Conservation (phyloP, 2,329 filamentous ascomycete genomes). For the Domatiomyces catenatus region DNA sequence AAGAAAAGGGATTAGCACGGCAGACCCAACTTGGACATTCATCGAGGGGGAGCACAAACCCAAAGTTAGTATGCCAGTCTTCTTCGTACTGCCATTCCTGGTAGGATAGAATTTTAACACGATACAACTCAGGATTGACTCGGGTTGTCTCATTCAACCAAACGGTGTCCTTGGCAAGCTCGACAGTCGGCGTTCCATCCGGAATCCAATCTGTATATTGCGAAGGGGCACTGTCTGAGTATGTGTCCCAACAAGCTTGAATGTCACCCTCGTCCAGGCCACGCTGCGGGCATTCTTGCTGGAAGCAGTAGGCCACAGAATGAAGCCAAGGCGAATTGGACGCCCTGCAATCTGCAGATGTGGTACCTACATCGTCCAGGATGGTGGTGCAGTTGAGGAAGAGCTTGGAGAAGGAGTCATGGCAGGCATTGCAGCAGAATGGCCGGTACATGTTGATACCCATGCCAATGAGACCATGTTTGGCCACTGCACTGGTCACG, state of each 20-base stretch:
- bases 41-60: no score
- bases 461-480: conserved; percentile 19
- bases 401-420: conserved; percentile 17
- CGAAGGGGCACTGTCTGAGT: no score
- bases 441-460: conserved; percentile 20
- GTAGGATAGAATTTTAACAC: conserved; percentile 9
- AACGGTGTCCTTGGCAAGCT: conserved; percentile 16
- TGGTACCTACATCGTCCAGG: conserved; percentile 6
- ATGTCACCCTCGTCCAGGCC: conserved; percentile 6
- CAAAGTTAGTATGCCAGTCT: no score
- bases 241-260: no score
- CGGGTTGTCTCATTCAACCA: conserved; percentile 21
- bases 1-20: no score
- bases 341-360: conserved; percentile 20
- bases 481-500: neutral
- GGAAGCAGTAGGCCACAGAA: conserved; percentile 20
- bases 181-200: no score
- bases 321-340: conserved; percentile 17
- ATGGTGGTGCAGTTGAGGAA: conserved; percentile 20
- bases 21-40: no score
- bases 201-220: no score
- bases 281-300: conserved; percentile 11
- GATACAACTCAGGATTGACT: conserved; percentile 19
- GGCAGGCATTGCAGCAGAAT: conserved; percentile 19
- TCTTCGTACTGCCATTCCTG: no score